Conservation (phyloP, 208 protist genomes). For the Leishmania guyanensis region DNA sequence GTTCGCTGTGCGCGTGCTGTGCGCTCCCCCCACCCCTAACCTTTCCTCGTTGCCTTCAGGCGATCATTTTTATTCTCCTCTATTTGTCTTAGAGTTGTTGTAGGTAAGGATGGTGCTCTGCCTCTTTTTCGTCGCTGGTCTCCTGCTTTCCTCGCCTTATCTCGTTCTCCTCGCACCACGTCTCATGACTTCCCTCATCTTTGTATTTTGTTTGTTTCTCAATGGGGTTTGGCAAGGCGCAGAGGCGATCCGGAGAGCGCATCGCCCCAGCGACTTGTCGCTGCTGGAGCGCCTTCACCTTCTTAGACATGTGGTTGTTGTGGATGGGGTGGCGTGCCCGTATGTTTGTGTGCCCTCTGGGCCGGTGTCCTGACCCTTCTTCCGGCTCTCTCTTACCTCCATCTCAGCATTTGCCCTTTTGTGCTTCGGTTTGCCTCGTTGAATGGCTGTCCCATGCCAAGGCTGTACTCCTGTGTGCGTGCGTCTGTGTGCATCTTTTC, state of each 20-base stretch:
- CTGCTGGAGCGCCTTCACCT: background rate
- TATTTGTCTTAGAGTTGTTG: background rate
- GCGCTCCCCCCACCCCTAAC: background rate
- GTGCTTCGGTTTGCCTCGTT: background rate
- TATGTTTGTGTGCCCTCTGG: background rate
- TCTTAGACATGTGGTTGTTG: background rate
- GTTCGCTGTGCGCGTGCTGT: background rate
- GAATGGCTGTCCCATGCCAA: background rate
- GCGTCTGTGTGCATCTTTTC: background rate
- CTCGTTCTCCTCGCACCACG: background rate
- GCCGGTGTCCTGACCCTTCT: background rate
- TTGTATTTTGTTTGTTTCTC: conserved; percentile 2
- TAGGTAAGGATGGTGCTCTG: background rate
- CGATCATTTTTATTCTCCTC: background rate
- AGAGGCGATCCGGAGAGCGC: background rate
- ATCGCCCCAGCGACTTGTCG: background rate
- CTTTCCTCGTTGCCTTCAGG: background rate
- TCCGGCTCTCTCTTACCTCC: background rate
- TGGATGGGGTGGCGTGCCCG: background rate
- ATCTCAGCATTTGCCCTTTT: background rate
- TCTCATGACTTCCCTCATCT: background rate
- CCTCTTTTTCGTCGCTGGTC: background rate
- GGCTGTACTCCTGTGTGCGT: background rate
- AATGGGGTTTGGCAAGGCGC: background rate
- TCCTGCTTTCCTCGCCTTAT: conserved; percentile 4